phyloP scores from a whole-genome alignment of 73 alveolate species.

The Symbiodinium pilosum region DNA sequence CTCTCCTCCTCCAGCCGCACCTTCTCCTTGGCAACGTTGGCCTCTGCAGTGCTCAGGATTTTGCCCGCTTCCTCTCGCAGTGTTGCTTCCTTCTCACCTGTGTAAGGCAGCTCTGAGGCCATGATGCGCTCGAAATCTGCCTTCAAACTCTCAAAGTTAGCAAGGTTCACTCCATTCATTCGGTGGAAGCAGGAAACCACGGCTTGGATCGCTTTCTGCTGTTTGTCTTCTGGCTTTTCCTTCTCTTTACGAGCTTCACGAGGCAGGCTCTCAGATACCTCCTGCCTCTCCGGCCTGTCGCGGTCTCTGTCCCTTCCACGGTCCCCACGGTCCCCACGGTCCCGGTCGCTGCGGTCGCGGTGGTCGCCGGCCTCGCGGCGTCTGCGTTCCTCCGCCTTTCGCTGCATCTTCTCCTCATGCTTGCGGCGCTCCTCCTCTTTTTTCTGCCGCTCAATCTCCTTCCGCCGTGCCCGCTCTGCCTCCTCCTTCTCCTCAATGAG shows the following conservation, averaged over 20 bases:
- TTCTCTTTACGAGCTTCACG: background rate
- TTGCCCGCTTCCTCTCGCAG: background rate
- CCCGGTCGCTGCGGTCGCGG: background rate
- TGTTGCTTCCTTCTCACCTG: constrained; percentile 14
- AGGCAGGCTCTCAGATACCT: background rate
- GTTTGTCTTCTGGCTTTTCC: background rate
- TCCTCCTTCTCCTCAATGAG: background rate
- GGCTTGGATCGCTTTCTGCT: constrained; percentile 23
- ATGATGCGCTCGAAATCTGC: constrained; percentile 57
- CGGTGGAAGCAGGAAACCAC: background rate
- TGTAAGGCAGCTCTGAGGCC: constrained; percentile 44
- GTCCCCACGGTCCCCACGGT: background rate
- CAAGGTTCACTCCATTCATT: background rate
- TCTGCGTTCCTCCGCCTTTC: constrained; percentile 18
- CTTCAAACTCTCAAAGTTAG: constrained; percentile 16
- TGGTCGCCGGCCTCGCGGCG: background rate
- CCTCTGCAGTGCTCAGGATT: background rate
- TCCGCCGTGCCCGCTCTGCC: background rate
- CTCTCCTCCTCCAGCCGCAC: constrained; percentile 13
- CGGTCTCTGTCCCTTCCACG: constrained; percentile 23
- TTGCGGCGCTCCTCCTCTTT: constrained; percentile 43
- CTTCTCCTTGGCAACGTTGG: background rate
- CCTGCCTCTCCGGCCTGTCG: background rate
- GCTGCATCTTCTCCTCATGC: constrained; percentile 38
- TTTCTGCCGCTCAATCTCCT: background rate